Base-by-base conservation (phyloP, 2,329 filamentous ascomycete genomes). In the Orbilia oligospora region DNA sequence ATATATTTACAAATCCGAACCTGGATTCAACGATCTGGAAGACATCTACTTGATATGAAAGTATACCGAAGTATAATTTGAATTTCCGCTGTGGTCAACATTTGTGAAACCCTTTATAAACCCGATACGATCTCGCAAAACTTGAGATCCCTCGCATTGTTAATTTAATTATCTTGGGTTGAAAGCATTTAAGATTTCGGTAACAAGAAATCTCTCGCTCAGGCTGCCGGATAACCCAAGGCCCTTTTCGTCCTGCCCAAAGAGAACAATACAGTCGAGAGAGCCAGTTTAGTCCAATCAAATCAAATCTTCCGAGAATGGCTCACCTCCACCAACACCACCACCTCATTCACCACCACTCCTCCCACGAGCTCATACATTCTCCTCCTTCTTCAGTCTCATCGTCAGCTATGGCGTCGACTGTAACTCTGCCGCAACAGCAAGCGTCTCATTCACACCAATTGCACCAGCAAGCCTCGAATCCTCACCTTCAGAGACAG, bases 211-310 rank as follows among this genome's bases (percentile, higher is more conserved):
- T 68, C 67, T 77, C 67, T 77, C 66, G 36, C 58, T 76, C 73
- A 77, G 73, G 48, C 67, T 71, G 73, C 73, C 72, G 51, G 46
- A 58, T 53, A 71, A 36, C 73, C 63, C 53, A 71, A 67, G 44
- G 61, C 44, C 58, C 63, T 67, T 77, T 77, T 61, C 51, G 49
- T 71, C 73, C 73, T 77, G 67, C 73, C 73, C 65, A 66, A 77
- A 71, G 22, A 77, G 73, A 71, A 64, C 67, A 77, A 69, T 75
- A 18, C 64, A 63, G 46, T 75, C 56, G 22, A 75, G 66, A 66
- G 65, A 71, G 73, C 73, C 73, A 55, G 65, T 71, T 77, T 77
- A 77, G 46, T 77, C 73, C 73, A 77, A 77, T 77, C 72, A 76
- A 46, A 70, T 65, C 51, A 71, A 77, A 71, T 77, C 73, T 77